Evolutionary conservation across 2,329 filamentous ascomycete genomes (phyloP), one percentile per base, ranked within the genome.

Genomic region (Xylariaceae sp.): DNA sequence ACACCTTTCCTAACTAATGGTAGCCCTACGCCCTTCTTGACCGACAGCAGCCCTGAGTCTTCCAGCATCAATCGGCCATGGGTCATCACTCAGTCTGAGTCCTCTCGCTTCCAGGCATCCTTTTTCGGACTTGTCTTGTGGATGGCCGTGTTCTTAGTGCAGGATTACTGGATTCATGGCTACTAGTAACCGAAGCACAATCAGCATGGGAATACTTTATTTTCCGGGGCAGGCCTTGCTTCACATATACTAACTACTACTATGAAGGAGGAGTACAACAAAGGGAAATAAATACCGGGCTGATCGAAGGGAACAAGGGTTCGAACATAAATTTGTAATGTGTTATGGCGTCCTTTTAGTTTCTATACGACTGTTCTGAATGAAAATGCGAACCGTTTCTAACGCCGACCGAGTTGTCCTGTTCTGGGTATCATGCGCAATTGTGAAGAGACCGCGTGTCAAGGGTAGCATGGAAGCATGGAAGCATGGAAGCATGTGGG

Each of bases 121-220:
- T 67, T 64, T 43, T 56, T 60, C 27, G 65, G 65, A 7, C 50
- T 68, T 3, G 64, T 67, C 41, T 43, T 67, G 41, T 66, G 64
- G 63, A 42, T 68, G 19, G 42, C 53, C 9, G 42, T 60, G 6
- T 57, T 63, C 51, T 51, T 68, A 35, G 32, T 62, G 37, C 60
- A 65, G 47, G 65, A 68, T 56, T 64, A 63, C 54, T 62, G 60
- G 64, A 55, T 60, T 57, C 64, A 65, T 50, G 62, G 61, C 32
- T 58, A 62, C 49, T 63, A 59, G 53, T 51, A 29, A 46, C 35
- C 40, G 41, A 41, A 53, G 31, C 37, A 54, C 50, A 42, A 54
- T 58, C 51, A 56, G 56, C 49, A 58, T 51, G 47, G 19, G 19
- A 39, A 43, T 39, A 53, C 34, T 50, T 37, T 47, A 6, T 48